Conservation (phyloP, 495 filamentous ascomycete genomes). For the Lindgomyces ingoldianus region DNA sequence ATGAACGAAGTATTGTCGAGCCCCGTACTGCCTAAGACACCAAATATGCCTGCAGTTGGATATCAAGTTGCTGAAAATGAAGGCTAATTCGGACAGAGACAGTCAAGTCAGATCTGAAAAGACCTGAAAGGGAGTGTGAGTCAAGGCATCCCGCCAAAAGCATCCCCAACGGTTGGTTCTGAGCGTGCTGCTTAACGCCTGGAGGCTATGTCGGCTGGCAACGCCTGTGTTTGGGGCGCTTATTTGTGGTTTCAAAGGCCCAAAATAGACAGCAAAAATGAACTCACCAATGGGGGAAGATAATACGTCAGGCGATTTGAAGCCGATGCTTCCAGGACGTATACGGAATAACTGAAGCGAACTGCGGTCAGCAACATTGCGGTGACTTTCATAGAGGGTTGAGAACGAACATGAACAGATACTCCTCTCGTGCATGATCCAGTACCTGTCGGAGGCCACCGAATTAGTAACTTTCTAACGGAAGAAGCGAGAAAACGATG, state of each 20-base stretch:
- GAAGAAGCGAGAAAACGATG: not conserved
- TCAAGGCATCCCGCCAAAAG: not conserved
- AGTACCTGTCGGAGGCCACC: constrained; percentile 35
- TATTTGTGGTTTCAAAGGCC: constrained; percentile 27
- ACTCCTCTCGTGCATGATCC: constrained; percentile 46
- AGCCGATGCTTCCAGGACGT: constrained; percentile 46
- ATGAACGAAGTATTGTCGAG: not conserved
- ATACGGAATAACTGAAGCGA: constrained; percentile 44
- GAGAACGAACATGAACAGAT: constrained; percentile 43
- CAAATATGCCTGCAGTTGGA: not conserved
- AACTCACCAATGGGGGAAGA: constrained; percentile 47
- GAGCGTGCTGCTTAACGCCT: not conserved
- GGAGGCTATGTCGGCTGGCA: constrained; percentile 30
- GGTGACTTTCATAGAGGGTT: not conserved
- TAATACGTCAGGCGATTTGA: constrained; percentile 48
- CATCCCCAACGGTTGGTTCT: constrained; percentile 7
- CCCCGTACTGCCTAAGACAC: not conserved
- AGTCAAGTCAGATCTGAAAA: constrained; percentile 2
- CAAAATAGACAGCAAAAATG: constrained; percentile 22
- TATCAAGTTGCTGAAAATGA: not conserved
- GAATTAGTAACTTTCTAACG: constrained; percentile 22
- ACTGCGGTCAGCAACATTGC: constrained; percentile 26
- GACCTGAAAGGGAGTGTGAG: not conserved
- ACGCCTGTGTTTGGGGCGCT: constrained; percentile 23
- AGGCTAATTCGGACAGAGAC: not conserved